Conservation (phyloP, 2,329 filamentous ascomycete species). For the Mariannaea elegans region DNA sequence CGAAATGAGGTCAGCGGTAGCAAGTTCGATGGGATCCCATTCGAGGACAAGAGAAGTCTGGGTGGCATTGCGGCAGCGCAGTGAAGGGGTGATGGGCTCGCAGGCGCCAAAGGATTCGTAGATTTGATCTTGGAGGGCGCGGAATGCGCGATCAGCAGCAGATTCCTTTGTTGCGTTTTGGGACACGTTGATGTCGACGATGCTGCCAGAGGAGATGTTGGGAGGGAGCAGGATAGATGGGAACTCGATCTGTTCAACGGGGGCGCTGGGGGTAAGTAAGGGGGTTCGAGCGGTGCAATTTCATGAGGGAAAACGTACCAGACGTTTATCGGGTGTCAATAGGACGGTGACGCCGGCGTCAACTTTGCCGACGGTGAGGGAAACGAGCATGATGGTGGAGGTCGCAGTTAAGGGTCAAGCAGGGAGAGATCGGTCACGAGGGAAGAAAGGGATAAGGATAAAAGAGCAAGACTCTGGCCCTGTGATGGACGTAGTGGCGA, state of each 20-base stretch:
- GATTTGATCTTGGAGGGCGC: slow-evolving; percentile 88
- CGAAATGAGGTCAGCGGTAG: slow-evolving; percentile 89
- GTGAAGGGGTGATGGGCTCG: slow-evolving; percentile 77
- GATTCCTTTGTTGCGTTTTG: slow-evolving; percentile 85
- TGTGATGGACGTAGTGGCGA: neutral
- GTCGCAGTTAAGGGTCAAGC: slow-evolving; percentile 24
- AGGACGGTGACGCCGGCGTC: slow-evolving; percentile 98
- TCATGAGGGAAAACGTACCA: slow-evolving; percentile 66
- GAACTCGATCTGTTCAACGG: slow-evolving; percentile 85
- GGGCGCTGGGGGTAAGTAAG: neutral
- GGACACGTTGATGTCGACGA: slow-evolving; percentile 95
- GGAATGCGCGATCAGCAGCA: slow-evolving; percentile 78
- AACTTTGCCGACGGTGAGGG: slow-evolving; percentile 98
- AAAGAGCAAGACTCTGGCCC: neutral
- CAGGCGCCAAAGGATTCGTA: slow-evolving; percentile 84
- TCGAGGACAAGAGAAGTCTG: slow-evolving; percentile 98
- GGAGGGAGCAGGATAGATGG: slow-evolving; percentile 95
- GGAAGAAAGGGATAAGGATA: neutral
- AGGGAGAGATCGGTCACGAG: slow-evolving; percentile 5
- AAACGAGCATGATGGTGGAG: slow-evolving; percentile 81
- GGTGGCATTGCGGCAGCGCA: slow-evolving; percentile 95
- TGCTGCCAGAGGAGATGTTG: slow-evolving; percentile 94
- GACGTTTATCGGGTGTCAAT: slow-evolving; percentile 93
- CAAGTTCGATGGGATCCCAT: slow-evolving; percentile 95
- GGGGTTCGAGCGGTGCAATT: neutral